These are phyloP conservation scores for Cladosporium sp. DNA, from an alignment of 2,329 filamentous ascomycete species.

Conservation along the genomic window DNA sequence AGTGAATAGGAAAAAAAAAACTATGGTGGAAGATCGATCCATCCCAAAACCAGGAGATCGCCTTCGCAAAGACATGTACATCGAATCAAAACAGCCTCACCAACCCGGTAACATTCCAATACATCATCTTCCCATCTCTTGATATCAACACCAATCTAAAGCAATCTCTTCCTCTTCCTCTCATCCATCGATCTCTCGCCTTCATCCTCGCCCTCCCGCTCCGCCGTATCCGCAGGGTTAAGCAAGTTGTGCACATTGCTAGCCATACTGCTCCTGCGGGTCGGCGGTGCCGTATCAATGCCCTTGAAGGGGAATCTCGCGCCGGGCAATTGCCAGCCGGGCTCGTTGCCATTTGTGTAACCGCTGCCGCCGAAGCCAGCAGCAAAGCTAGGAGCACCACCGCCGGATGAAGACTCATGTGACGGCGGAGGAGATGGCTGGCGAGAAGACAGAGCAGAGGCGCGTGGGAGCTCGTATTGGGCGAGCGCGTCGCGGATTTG, in stretches of 20 bases:
- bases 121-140: background rate
- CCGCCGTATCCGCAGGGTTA: constrained; percentile 68
- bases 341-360: constrained; percentile 55
- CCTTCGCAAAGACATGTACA: background rate
- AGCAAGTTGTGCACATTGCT: constrained; percentile 68
- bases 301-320: constrained; percentile 52
- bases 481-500: constrained; percentile 64
- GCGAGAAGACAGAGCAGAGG: constrained; percentile 50
- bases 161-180: constrained; percentile 62
- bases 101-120: background rate
- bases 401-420: constrained; percentile 28
- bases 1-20: background rate
- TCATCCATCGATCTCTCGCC: constrained; percentile 61
- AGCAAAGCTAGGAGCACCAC: constrained; percentile 43
- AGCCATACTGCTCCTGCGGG: constrained; percentile 69
- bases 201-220: constrained; percentile 66
- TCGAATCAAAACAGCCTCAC: background rate
- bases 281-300: constrained; percentile 61
- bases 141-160: constrained; percentile 35
- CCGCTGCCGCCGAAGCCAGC: constrained; percentile 54
- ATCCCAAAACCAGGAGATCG: background rate
- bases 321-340: constrained; percentile 58
- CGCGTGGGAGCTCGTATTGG: constrained; percentile 65
- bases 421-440: constrained; percentile 55
- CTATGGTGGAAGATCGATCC: background rate